These are phyloP conservation scores for Diutina siamensis DNA, from an alignment of 1,139 yeast species.

Conservation along the genomic window DNA sequence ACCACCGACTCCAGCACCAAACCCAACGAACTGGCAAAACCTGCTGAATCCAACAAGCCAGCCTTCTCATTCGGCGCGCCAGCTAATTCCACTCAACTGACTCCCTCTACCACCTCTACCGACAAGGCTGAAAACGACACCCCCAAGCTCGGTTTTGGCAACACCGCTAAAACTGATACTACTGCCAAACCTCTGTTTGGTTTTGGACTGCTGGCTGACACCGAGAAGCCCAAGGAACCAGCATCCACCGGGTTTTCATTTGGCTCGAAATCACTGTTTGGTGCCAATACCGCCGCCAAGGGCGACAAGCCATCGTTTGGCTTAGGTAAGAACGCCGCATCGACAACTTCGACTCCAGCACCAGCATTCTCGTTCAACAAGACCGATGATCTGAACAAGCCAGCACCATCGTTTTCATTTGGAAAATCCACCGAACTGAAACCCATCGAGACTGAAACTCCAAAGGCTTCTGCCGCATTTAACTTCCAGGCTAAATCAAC, in stretches of 20 bases:
- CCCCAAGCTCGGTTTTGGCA: not conserved
- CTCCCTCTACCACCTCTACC: not conserved
- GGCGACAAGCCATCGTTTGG: not conserved
- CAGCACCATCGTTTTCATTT: not conserved
- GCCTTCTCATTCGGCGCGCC: too few species aligned
- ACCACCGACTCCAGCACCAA: not conserved
- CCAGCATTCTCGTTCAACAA: not conserved
- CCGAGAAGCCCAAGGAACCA: not conserved
- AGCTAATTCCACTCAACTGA: too few species aligned
- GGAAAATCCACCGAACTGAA: not conserved
- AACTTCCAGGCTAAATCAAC: not conserved
- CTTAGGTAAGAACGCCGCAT: not conserved
- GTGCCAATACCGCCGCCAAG: not conserved
- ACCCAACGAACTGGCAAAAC: not conserved
- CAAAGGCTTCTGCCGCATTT: not conserved
- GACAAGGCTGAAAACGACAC: not conserved
- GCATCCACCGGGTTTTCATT: slow-evolving; percentile 14
- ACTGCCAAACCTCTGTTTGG: slow-evolving; percentile 2
- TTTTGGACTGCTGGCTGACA: not conserved
- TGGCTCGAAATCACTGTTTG: slow-evolving; percentile 10
- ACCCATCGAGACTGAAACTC: not conserved
- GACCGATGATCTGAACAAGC: too few species aligned
- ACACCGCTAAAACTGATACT: not conserved
- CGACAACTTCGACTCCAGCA: not conserved
- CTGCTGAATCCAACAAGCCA: not conserved